Evolutionary conservation across 257 asterid genomes (phyloP), one percentile per base, ranked within the genome.

Genomic region (Solanum verrucosum): DNA sequence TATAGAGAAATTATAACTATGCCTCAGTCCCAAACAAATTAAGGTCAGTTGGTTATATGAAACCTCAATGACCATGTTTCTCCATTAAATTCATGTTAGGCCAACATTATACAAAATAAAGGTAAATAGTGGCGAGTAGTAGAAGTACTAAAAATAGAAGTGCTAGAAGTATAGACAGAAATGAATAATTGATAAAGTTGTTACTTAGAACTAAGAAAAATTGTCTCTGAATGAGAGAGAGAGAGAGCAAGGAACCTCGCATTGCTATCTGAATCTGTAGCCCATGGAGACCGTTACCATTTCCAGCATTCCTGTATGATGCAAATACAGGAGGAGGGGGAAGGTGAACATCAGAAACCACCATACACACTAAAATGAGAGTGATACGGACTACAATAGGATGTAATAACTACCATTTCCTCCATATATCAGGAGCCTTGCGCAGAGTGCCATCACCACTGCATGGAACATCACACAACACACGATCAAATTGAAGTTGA

Each of bases 201-300:
- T 38, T 25, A 78, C 60, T 77, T 42, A 77, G 84, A 44, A 78
- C 49, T n/a, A 25, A 15, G 38, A 79, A 25, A 78, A 27, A 16
- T 79, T 79, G 85, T 81, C 67, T 81, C 27, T 79, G 40, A 44
- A 44, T 44, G 65, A 79, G 38, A 14, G n/a, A 40, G 63, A 77
- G 84, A 77, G 23, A 38, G 63, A n/a, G 83, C 33, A 20, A 37
- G 74, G 90, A 90, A 97, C 99, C 99, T 92, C 98, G 93, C 98
- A 96, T 95, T 84, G 99, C 99, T 90, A 97, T 97, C 92, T 92
- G 99, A 90, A 97, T 92, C 93, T 97, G 99, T 82, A 97, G 94
- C 87, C 98, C 98, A 89, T 96, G 96, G 89, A 97, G 98, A 88
- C 98, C 98, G 87, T 94, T 94, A 40, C 98, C 99, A 88, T 84